These are phyloP conservation scores for Myrmaecium sp. DNA, from an alignment of 2,329 filamentous ascomycete species.

Conservation along the genomic window DNA sequence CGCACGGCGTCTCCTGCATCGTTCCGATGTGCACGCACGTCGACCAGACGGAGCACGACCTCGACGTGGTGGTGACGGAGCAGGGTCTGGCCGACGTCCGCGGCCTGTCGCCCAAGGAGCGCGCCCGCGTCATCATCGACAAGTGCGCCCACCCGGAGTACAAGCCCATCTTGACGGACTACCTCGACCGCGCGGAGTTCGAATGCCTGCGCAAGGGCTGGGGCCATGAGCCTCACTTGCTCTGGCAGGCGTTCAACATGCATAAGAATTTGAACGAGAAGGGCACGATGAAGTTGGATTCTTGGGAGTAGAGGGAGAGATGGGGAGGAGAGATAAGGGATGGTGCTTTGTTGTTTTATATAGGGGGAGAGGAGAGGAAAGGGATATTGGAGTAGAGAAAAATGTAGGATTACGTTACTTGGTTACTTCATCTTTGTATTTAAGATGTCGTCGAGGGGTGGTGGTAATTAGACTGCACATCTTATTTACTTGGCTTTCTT, in stretches of 20 bases:
- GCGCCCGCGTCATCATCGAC: conserved; percentile 69
- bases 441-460: too few species aligned
- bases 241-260: conserved; percentile 80
- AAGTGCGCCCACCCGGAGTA: conserved; percentile 80
- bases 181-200: conserved; percentile 72
- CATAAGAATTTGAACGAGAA: conserved; percentile 68
- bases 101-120: conserved; percentile 61
- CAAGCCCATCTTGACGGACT: conserved; percentile 62
- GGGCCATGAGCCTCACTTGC: conserved; percentile 78
- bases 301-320: conserved; percentile 31
- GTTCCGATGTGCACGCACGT: conserved; percentile 90
- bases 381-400: too few species aligned
- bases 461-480: too few species aligned
- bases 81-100: conserved; percentile 72
- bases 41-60: conserved; percentile 84
- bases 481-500: too few species aligned
- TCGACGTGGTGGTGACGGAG: conserved; percentile 72
- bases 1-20: conserved; percentile 67
- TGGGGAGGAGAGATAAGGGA: background rate
- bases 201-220: conserved; percentile 74
- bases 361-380: too few species aligned
- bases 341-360: too few species aligned
- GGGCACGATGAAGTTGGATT: conserved; percentile 74
- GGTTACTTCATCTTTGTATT: too few species aligned
- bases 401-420: too few species aligned